Percentiles rank a stretch among this genome's conserved stretches.
Evolutionary conservation across 2,329 filamentous ascomycete genomes (phyloP).

Genomic region (Metarhizium robertsii): DNA sequence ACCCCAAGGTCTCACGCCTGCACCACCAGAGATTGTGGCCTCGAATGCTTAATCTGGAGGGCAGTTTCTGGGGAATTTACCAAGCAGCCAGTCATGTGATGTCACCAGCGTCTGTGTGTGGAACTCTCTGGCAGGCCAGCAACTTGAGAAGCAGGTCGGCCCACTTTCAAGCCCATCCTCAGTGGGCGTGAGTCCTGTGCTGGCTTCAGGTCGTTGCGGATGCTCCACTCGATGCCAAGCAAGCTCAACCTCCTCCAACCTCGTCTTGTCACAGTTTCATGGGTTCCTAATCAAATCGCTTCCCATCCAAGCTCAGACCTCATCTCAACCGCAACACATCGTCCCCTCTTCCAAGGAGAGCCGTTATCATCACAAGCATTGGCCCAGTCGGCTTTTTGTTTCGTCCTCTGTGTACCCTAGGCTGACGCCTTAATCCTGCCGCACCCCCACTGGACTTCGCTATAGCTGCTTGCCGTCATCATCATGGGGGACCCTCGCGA

Average conservation of each 20-base stretch:
- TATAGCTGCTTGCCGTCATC: slow-evolving; percentile 11
- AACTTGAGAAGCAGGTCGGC: no score
- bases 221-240: slow-evolving; percentile 26
- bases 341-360: background rate
- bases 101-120: slow-evolving; percentile 15
- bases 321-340: background rate
- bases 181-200: slow-evolving; percentile 12
- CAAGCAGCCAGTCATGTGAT: slow-evolving; percentile 27
- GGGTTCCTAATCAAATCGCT: slow-evolving; percentile 9
- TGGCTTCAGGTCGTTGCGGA: slow-evolving; percentile 7
- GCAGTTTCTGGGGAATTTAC: background rate
- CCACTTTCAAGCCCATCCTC: background rate
- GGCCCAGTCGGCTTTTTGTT: background rate
- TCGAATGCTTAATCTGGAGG: background rate
- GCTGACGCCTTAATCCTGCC: slow-evolving; percentile 11
- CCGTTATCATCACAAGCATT: background rate
- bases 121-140: no score
- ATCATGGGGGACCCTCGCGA: slow-evolving; percentile 48
- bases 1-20: no score
- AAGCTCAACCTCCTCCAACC: slow-evolving; percentile 30
- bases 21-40: no score
- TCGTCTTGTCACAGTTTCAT: slow-evolving; percentile 15
- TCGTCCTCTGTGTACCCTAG: background rate
- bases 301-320: background rate
- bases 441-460: slow-evolving; percentile 10